Evolutionary conservation across 345 rosid species (phyloP).

Genomic region (Hypericum perforatum): DNA sequence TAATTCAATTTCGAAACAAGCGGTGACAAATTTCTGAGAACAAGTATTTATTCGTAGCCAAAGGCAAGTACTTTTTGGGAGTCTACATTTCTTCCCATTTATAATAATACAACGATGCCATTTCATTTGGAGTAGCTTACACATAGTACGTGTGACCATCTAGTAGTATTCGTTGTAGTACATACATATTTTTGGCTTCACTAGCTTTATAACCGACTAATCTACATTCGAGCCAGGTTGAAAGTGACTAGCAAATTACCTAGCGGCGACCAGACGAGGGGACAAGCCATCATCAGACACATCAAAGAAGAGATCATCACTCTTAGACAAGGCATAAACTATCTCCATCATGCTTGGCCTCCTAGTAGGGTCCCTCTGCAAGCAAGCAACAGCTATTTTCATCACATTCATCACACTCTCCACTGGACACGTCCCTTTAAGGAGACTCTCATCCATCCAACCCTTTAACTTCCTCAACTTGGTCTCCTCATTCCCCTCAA

Average conservation of each 20-base stretch:
- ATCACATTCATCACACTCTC: constrained; percentile 44
- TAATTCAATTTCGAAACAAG: too few relatives aligned
- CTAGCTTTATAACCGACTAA: not conserved
- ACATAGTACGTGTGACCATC: too few relatives aligned
- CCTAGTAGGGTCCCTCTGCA: constrained; percentile 38
- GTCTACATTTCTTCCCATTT: too few relatives aligned
- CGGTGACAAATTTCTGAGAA: too few relatives aligned
- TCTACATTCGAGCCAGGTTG: not conserved
- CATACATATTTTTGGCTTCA: too few relatives aligned
- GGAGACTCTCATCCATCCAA: constrained; percentile 35
- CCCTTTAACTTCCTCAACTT: constrained; percentile 21
- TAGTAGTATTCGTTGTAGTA: too few relatives aligned
- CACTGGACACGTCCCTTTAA: constrained; percentile 24
- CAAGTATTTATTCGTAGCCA: too few relatives aligned
- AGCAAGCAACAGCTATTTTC: constrained; percentile 42
- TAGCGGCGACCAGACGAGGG: constrained; percentile 23
- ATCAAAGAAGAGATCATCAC: constrained; percentile 38
- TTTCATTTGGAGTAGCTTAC: too few relatives aligned
- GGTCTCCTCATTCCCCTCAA: constrained; percentile 32
- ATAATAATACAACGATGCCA: too few relatives aligned
- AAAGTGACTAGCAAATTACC: constrained; percentile 16
- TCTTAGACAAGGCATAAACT: constrained; percentile 49
- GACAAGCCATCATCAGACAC: constrained; percentile 31
- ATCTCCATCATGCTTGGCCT: constrained; percentile 63
- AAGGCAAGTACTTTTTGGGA: too few relatives aligned